Conservation (phyloP, 805 yeast species). For the Clavispora vitiphila region DNA sequence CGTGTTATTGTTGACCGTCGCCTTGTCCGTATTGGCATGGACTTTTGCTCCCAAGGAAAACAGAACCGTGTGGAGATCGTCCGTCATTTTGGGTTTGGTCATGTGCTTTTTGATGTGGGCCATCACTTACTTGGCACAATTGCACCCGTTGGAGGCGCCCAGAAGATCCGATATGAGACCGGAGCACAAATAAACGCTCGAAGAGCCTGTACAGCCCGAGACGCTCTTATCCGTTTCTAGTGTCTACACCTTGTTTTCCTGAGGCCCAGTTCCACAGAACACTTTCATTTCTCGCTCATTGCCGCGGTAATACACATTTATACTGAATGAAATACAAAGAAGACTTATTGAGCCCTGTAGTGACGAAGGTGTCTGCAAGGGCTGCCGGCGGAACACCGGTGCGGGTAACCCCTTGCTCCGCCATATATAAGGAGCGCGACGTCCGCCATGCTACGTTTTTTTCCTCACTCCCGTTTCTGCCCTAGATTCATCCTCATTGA, state of each 20-base stretch:
- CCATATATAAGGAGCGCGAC: constrained; percentile 1
- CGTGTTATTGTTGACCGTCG: constrained; percentile 54
- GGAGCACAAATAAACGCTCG: constrained; percentile 31
- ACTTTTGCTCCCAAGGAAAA: constrained; percentile 78
- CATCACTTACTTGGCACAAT: constrained; percentile 77
- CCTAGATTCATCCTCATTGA: constrained; percentile 17
- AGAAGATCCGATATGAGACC: constrained; percentile 88
- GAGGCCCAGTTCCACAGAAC: not conserved
- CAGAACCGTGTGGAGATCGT: constrained; percentile 40
- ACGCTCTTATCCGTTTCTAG: not conserved
- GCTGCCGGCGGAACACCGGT: not conserved
- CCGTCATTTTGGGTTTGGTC: constrained; percentile 57
- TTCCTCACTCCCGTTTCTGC: constrained; percentile 19
- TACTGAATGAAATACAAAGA: not conserved
- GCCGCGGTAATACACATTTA: not conserved
- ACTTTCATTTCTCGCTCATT: not conserved
- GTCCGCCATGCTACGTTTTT: not conserved
- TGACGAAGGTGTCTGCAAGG: not conserved
- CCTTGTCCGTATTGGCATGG: constrained; percentile 71
- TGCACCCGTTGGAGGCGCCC: constrained; percentile 89
- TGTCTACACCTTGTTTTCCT: not conserved
- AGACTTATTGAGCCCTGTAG: too few species aligned
- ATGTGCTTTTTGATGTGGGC: constrained; percentile 92
- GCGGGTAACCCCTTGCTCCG: constrained; percentile 3
- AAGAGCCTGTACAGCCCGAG: not conserved